phyloP scores from a whole-genome alignment of 345 rosid genomes.

The Eucalyptus regnans region DNA sequence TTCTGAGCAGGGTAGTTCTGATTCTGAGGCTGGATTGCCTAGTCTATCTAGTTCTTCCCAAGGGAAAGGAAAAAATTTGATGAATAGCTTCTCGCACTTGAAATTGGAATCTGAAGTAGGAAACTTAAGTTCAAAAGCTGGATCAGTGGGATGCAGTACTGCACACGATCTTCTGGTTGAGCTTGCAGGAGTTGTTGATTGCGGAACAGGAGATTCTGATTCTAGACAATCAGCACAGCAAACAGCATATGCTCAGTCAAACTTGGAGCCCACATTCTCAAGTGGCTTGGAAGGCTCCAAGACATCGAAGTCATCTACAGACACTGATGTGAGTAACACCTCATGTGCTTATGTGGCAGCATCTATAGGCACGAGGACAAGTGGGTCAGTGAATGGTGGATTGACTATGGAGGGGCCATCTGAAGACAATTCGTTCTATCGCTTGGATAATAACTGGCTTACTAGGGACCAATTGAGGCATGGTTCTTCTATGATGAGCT shows the following conservation, averaged over 20 bases:
- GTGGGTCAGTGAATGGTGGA: slow-evolving; percentile 28
- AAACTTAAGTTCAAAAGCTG: slow-evolving; percentile 35
- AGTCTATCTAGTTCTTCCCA: slow-evolving; percentile 33
- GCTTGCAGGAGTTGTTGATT: slow-evolving; percentile 39
- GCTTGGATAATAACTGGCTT: slow-evolving; percentile 58
- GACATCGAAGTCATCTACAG: slow-evolving; percentile 19
- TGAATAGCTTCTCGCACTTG: slow-evolving; percentile 25
- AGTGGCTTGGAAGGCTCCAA: slow-evolving; percentile 25
- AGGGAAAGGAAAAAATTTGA: slow-evolving; percentile 41
- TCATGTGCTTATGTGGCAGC: slow-evolving; percentile 36
- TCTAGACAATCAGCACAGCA: slow-evolving; percentile 35
- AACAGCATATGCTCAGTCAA: slow-evolving; percentile 24
- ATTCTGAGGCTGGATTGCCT: slow-evolving; percentile 29
- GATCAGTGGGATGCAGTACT: slow-evolving; percentile 11
- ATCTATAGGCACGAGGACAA: slow-evolving; percentile 19
- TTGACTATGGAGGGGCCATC: slow-evolving; percentile 81
- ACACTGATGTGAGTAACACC: slow-evolving; percentile 24
- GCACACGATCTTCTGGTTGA: slow-evolving; percentile 38
- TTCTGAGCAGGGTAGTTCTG: slow-evolving; percentile 38
- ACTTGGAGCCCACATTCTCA: slow-evolving; percentile 18
- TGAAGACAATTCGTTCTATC: slow-evolving; percentile 51
- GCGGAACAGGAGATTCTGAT: slow-evolving; percentile 29
- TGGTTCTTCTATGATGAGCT: slow-evolving; percentile 39
- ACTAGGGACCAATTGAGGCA: slow-evolving; percentile 50
- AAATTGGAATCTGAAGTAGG: slow-evolving; percentile 53